phyloP scores from a whole-genome alignment of 805 yeast species.

The Kregervanrija fluxuum region DNA sequence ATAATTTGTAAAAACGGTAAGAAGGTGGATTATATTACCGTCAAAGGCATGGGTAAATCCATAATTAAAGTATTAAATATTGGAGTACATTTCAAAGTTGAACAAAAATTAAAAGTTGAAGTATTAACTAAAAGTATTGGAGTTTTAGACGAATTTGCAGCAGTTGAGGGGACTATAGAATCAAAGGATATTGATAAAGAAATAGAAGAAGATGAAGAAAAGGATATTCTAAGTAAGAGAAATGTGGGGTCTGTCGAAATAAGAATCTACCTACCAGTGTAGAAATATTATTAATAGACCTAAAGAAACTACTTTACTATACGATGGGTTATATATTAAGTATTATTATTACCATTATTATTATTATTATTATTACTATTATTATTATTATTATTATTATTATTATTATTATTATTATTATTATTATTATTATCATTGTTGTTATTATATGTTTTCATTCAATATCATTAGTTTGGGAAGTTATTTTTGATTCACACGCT shows the following conservation, averaged over 20 bases:
- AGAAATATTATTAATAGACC: background rate
- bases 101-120: constrained; percentile 46
- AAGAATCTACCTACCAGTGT: constrained; percentile 25
- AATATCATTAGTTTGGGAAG: constrained; percentile 12
- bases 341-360: too few relatives aligned
- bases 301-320: too few relatives aligned
- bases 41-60: constrained; percentile 74
- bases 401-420: background rate
- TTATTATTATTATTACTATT: too few relatives aligned
- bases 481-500: constrained; percentile 23
- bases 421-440: background rate
- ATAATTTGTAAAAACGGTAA: constrained; percentile 13
- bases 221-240: constrained; percentile 32
- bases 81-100: constrained; percentile 50
- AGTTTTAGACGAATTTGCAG: constrained; percentile 61
- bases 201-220: constrained; percentile 25
- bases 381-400: too few relatives aligned
- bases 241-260: constrained; percentile 42
- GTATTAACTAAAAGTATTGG: constrained; percentile 55
- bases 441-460: constrained; percentile 2
- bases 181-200: constrained; percentile 7
- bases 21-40: constrained; percentile 36
- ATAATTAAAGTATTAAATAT: constrained; percentile 57
- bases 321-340: too few relatives aligned
- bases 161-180: background rate